Evolutionary conservation across 1,284 basidiomycete species (phyloP).

Genomic region (Rhodotorula glutinis): DNA sequence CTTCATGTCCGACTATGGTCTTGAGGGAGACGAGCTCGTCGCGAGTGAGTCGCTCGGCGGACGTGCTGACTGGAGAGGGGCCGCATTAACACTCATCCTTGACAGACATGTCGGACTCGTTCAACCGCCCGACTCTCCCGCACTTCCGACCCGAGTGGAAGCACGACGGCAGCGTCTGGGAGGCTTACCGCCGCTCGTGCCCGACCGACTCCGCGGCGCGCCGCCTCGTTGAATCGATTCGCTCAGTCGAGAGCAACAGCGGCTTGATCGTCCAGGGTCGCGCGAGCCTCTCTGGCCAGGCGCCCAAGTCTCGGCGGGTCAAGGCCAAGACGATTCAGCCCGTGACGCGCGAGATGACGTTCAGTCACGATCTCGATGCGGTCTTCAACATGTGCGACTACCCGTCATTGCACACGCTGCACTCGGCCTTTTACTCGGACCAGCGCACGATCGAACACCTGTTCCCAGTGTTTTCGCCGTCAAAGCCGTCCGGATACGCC

Average conservation of each 20-base stretch:
- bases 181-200: constrained; percentile 84
- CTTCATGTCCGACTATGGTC: constrained; percentile 35
- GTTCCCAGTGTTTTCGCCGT: constrained; percentile 87
- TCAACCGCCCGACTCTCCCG: constrained; percentile 45
- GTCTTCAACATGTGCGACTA: constrained; percentile 71
- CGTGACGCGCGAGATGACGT: constrained; percentile 55
- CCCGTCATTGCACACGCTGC: constrained; percentile 76
- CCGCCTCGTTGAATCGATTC: constrained; percentile 70
- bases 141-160: constrained; percentile 80
- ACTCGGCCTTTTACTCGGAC: constrained; percentile 94
- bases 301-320: constrained; percentile 38
- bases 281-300: constrained; percentile 34
- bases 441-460: constrained; percentile 80
- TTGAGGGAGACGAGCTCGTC: constrained; percentile 33
- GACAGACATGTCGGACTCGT: constrained; percentile 41
- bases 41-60: constrained; percentile 47
- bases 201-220: constrained; percentile 72
- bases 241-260: constrained; percentile 49
- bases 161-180: constrained; percentile 81
- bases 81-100: neutral
- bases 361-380: constrained; percentile 55
- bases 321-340: constrained; percentile 55
- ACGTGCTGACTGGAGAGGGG: too few relatives aligned
- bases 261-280: constrained; percentile 44
- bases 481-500: constrained; percentile 73